Evolutionary conservation across 2,329 filamentous ascomycete species (phyloP).

Genomic region (Talaromyces pinophilus): DNA sequence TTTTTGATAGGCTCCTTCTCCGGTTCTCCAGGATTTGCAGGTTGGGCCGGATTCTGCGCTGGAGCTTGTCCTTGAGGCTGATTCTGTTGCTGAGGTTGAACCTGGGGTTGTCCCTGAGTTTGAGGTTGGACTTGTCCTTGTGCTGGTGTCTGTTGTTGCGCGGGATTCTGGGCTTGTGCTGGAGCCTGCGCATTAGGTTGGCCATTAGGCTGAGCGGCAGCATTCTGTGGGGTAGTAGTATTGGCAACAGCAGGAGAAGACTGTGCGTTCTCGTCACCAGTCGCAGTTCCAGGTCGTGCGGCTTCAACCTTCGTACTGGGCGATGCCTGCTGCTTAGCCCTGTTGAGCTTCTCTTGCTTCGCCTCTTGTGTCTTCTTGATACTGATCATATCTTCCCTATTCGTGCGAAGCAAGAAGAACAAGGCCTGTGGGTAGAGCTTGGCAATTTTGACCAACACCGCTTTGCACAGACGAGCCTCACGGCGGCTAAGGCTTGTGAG

Average conservation of each 20-base stretch:
- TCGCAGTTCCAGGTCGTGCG: slow-evolving; percentile 47
- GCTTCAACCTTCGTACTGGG: slow-evolving; percentile 39
- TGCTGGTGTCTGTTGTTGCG: slow-evolving; percentile 27
- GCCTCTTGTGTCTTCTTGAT: slow-evolving; percentile 84
- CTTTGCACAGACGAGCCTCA: slow-evolving; percentile 82
- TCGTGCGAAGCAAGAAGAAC: slow-evolving; percentile 93
- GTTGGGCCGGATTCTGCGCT: slow-evolving; percentile 30
- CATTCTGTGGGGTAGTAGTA: slow-evolving; percentile 41
- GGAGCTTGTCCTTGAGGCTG: slow-evolving; percentile 31
- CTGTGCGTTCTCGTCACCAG: slow-evolving; percentile 46
- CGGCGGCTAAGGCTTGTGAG: slow-evolving; percentile 88
- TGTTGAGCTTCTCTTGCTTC: slow-evolving; percentile 59
- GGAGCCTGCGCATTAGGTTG: slow-evolving; percentile 28
- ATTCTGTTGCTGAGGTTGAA: slow-evolving; percentile 28
- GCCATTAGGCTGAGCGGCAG: slow-evolving; percentile 28
- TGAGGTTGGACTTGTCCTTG: slow-evolving; percentile 26
- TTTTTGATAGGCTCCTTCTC: slow-evolving; percentile 63
- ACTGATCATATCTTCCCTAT: slow-evolving; percentile 85
- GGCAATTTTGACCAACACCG: slow-evolving; percentile 87
- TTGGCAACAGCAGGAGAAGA: slow-evolving; percentile 48
- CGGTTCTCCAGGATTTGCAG: slow-evolving; percentile 30
- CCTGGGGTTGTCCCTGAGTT: slow-evolving; percentile 23
- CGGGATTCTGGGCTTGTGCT: slow-evolving; percentile 29
- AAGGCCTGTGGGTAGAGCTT: slow-evolving; percentile 94
- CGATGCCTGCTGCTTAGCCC: slow-evolving; percentile 62